Evolutionary conservation across 2,329 filamentous ascomycete genomes (phyloP), one percentile per base, ranked within the genome.

Genomic region (Thelonectria discophora): DNA sequence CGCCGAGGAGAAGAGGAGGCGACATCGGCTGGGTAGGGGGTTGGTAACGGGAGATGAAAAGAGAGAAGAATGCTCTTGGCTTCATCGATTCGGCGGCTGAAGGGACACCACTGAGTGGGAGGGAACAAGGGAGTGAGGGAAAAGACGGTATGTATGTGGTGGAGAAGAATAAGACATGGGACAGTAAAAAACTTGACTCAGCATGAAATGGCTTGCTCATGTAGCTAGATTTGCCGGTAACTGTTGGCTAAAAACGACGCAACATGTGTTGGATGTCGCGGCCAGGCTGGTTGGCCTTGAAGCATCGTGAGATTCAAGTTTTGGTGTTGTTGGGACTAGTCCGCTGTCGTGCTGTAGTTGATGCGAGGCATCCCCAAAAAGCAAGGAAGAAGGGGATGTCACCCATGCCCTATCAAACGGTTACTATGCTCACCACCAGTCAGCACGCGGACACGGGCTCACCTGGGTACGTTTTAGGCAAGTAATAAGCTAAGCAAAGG

Each of bases 1-100:
- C 48, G 49, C 51, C 57, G 45, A 50, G 50, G n/a, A 18, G 18
- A 39, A 30, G 24, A 13, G 18, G 15, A 24, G 55, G 65, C 60
- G 62, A 69, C 64, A 62, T 69, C 59, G 68, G 62, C 54, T 51
- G 52, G 40, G 32, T 24, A 24, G 18, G 39, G 24, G 46, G 58
- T 20, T 42, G 52, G 47, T 30, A 50, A 51, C 9, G 39, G 51
- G 52, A 40, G 52, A 55, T 30, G 30, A n/a, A 37, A 12, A 37
- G 34, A n/a, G 17, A 47, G 54, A 43, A n/a, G 32, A 18, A 30
- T 30, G 27, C 27, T 30, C 27, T 30, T 30, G 27, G 27, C 8
- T 30, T 30, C 27, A 30, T 30, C 27, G 6, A 39, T 39, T 24
- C 37, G 48, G 52, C 47, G 15, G 30, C 32, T 13, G 11, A 39